A percentile compares a stretch with the other conserved stretches of the same genome.
These are phyloP conservation scores for Aciculosporium take DNA, from an alignment of 2,329 filamentous ascomycete genomes.

Conservation along the genomic window DNA sequence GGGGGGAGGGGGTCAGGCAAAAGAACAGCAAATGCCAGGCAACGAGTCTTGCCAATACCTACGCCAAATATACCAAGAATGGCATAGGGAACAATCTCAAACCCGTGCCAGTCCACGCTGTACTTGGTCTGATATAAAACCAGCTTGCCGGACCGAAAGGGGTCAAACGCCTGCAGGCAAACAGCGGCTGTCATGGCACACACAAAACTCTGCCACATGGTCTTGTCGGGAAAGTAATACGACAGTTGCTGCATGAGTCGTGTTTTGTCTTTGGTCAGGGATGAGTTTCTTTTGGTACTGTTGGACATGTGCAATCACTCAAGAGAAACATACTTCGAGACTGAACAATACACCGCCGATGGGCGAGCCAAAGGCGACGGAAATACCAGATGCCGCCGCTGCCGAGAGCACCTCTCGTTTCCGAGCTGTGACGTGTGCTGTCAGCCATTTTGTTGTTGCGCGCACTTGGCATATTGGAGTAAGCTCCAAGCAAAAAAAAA, in stretches of 20 bases:
- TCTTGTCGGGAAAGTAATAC: slow-evolving; percentile 97
- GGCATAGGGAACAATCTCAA: slow-evolving; percentile 80
- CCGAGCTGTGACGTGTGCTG: slow-evolving; percentile 42
- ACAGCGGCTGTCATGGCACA: slow-evolving; percentile 98
- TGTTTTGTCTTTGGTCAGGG: slow-evolving; percentile 2
- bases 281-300: not conserved
- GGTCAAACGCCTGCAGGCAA: slow-evolving; percentile 81
- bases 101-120: slow-evolving; percentile 80
- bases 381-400: slow-evolving; percentile 82
- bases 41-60: too few species aligned
- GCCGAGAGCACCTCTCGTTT: slow-evolving; percentile 90
- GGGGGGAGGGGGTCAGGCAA: slow-evolving; percentile 5
- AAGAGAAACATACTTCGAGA: slow-evolving; percentile 48
- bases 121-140: slow-evolving; percentile 95
- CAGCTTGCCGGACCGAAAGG: slow-evolving; percentile 87
- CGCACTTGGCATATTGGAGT: too few species aligned
- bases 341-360: slow-evolving; percentile 93
- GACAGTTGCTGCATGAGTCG: slow-evolving; percentile 67
- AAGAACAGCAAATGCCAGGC: not conserved
- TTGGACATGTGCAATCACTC: too few species aligned
- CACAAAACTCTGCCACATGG: slow-evolving; percentile 99
- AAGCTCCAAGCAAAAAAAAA: too few species aligned
- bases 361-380: slow-evolving; percentile 83
- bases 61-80: slow-evolving; percentile 72
- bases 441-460: not conserved